These are phyloP conservation scores for Xylariaceae sp. DNA, from an alignment of 2,329 filamentous ascomycete genomes.

Conservation along the genomic window DNA sequence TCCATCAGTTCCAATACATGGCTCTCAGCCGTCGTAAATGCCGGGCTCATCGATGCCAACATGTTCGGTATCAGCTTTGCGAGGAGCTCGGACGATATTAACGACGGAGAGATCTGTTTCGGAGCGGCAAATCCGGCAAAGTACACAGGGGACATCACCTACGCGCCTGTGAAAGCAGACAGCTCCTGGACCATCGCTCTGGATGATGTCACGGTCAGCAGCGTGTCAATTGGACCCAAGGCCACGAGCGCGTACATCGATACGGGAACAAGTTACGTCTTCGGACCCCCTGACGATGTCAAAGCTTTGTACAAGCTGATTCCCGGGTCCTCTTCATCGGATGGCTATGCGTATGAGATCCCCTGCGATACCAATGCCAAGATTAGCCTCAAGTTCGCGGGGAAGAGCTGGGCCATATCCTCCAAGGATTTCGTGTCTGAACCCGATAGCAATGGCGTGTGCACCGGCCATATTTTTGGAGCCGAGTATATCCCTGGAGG, in stretches of 20 bases:
- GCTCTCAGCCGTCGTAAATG: conserved; percentile 54
- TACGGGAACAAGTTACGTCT: conserved; percentile 75
- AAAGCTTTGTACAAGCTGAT: conserved; percentile 62
- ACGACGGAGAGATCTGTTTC: conserved; percentile 73
- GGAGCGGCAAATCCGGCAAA: conserved; percentile 63
- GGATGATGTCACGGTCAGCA: conserved; percentile 60
- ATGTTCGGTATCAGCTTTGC: conserved; percentile 68
- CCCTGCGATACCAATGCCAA: conserved; percentile 63
- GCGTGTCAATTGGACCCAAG: conserved; percentile 51
- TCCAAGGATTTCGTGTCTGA: conserved; percentile 64
- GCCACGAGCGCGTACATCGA: conserved; percentile 66
- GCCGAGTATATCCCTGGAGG: conserved; percentile 58
- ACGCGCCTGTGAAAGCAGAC: conserved; percentile 49
- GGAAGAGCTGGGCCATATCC: conserved; percentile 60
- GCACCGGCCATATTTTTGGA: conserved; percentile 70
- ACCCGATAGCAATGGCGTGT: conserved; percentile 41
- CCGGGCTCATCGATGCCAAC: conserved; percentile 55
- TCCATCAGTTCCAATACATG: conserved; percentile 65
- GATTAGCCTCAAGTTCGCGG: conserved; percentile 63
- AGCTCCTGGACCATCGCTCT: conserved; percentile 66
- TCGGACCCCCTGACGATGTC: conserved; percentile 64
- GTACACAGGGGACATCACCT: conserved; percentile 63
- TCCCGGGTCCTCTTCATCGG: conserved; percentile 50
- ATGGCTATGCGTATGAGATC: conserved; percentile 59
- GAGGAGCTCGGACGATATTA: conserved; percentile 58